Percentiles rank a stretch among this genome's conserved stretches.
Conservation (phyloP, 2,329 filamentous ascomycete genomes). For the Mollisia scopiformis region DNA sequence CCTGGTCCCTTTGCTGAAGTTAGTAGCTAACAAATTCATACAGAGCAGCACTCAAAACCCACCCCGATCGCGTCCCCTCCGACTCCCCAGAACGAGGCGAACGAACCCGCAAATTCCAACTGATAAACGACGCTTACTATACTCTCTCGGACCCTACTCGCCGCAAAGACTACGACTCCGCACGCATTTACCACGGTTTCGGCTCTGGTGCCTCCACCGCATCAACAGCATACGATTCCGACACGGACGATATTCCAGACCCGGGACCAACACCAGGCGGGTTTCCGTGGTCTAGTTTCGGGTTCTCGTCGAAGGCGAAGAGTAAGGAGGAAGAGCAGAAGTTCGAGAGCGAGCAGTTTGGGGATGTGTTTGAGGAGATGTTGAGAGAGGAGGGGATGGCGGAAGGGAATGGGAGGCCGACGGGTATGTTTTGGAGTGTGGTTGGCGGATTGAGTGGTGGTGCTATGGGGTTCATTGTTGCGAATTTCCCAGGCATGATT, state of each 20-base stretch:
- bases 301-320: conserved; percentile 51
- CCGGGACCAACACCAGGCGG: conserved; percentile 44
- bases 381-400: conserved; percentile 83
- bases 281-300: conserved; percentile 78
- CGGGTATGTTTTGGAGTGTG: conserved; percentile 82
- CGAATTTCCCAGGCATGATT: conserved; percentile 85
- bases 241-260: conserved; percentile 42
- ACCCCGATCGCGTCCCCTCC: conserved; percentile 85
- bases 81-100: conserved; percentile 81
- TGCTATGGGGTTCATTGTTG: conserved; percentile 92
- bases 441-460: conserved; percentile 86
- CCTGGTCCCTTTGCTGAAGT: neutral
- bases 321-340: conserved; percentile 55
- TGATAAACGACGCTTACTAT: conserved; percentile 92
- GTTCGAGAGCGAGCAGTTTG: conserved; percentile 80
- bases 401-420: conserved; percentile 65
- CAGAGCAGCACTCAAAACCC: conserved; percentile 86
- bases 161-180: conserved; percentile 82
- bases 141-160: conserved; percentile 80
- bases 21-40: conserved; percentile 3
- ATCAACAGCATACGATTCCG: conserved; percentile 47
- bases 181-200: conserved; percentile 61
- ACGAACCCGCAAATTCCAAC: conserved; percentile 87
- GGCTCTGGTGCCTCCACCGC: conserved; percentile 44
- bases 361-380: conserved; percentile 89